These are phyloP conservation scores for Echinosophora koreensis DNA, from an alignment of 306 rosid species.

Conservation along the genomic window DNA sequence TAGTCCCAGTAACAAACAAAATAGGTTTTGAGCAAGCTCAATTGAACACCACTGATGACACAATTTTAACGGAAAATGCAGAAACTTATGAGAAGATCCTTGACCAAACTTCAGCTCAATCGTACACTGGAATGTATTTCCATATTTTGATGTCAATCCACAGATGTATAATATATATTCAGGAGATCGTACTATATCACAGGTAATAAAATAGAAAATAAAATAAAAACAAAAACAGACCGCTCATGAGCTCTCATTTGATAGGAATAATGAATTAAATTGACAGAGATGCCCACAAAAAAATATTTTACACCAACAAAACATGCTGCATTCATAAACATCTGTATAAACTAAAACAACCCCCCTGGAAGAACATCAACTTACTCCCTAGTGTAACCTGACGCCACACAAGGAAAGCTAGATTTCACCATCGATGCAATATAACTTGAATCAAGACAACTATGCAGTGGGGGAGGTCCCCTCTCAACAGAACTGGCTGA, in stretches of 20 bases:
- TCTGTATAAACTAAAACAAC: slow-evolving; percentile 15
- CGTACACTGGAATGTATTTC: slow-evolving; percentile 52
- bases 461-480: slow-evolving; percentile 32
- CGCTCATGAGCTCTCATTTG: slow-evolving; percentile 50
- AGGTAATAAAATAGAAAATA: slow-evolving; percentile 36
- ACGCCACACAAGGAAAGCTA: slow-evolving; percentile 30
- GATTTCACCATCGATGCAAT: slow-evolving; percentile 34
- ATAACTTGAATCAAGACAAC: slow-evolving; percentile 45
- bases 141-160: slow-evolving; percentile 55
- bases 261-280: slow-evolving; percentile 53
- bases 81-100: slow-evolving; percentile 51
- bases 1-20: not conserved
- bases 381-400: slow-evolving; percentile 25
- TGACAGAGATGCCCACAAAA: slow-evolving; percentile 44
- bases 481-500: slow-evolving; percentile 43
- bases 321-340: slow-evolving; percentile 42
- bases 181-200: slow-evolving; percentile 45
- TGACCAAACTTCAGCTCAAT: slow-evolving; percentile 41
- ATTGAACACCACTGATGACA: not conserved
- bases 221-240: not conserved
- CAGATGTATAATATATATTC: slow-evolving; percentile 46
- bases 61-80: slow-evolving; percentile 28
- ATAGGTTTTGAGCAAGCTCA: not conserved
- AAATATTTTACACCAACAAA: slow-evolving; percentile 51
- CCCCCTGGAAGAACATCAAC: slow-evolving; percentile 41